These are phyloP conservation scores for Phialophora macrospora DNA, from an alignment of 2,329 filamentous ascomycete genomes.

Conservation along the genomic window DNA sequence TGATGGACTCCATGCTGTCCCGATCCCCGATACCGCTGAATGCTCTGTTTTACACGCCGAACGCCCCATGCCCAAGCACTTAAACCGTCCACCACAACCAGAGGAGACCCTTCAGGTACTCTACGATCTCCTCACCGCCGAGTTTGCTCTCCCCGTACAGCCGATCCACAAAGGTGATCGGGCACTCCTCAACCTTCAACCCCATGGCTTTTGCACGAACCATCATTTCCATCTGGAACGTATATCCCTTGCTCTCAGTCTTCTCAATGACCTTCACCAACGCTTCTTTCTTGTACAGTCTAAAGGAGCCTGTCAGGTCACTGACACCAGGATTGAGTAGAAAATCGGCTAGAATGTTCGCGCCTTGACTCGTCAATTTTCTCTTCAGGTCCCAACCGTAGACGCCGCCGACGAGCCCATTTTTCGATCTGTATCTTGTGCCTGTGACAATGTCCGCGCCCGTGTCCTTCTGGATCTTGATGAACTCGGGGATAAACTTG, in stretches of 20 bases:
- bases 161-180: slow-evolving; percentile 94
- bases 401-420: slow-evolving; percentile 71
- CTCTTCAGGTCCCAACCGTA: slow-evolving; percentile 96
- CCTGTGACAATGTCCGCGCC: slow-evolving; percentile 97
- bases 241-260: slow-evolving; percentile 96
- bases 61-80: background rate
- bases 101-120: slow-evolving; percentile 88
- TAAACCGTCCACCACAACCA: slow-evolving; percentile 78
- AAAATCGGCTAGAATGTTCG: slow-evolving; percentile 95
- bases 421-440: slow-evolving; percentile 80
- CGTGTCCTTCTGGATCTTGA: slow-evolving; percentile 73
- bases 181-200: slow-evolving; percentile 89
- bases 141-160: slow-evolving; percentile 95
- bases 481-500: slow-evolving; percentile 97
- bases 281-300: slow-evolving; percentile 89
- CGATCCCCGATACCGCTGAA: slow-evolving; percentile 7
- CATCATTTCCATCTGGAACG: slow-evolving; percentile 99
- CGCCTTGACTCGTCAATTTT: slow-evolving; percentile 74
- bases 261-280: slow-evolving; percentile 86
- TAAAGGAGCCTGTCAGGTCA: slow-evolving; percentile 92
- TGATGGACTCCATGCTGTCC: background rate
- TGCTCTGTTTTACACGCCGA: slow-evolving; percentile 10
- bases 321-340: slow-evolving; percentile 91
- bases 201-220: slow-evolving; percentile 96
- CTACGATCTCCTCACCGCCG: slow-evolving; percentile 91